Percentiles rank a stretch among this genome's conserved stretches.
Conservation (phyloP, 1,284 basidiomycete species). For the Mycosarcoma mackinlayi region DNA sequence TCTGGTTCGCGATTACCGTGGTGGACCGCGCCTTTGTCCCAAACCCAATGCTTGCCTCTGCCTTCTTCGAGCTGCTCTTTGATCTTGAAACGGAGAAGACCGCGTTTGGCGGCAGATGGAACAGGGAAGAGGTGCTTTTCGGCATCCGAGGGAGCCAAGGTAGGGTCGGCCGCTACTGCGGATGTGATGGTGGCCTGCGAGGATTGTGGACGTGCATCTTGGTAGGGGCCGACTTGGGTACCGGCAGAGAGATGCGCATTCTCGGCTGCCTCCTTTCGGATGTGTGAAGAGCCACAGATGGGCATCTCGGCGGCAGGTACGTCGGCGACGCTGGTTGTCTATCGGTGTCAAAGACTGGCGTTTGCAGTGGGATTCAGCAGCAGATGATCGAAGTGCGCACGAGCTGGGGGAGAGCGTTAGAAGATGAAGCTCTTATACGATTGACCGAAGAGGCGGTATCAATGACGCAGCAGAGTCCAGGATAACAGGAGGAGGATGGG, state of each 20-base stretch:
- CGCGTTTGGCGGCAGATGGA: slow-evolving; percentile 54
- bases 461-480: no score
- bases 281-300: slow-evolving; percentile 39
- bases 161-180: slow-evolving; percentile 59
- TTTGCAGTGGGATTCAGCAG: neutral
- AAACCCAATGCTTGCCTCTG: slow-evolving; percentile 62
- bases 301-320: slow-evolving; percentile 19
- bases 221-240: slow-evolving; percentile 33
- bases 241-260: slow-evolving; percentile 47
- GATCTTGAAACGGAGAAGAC: slow-evolving; percentile 59
- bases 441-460: no score
- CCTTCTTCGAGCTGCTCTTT: slow-evolving; percentile 61
- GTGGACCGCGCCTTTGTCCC: slow-evolving; percentile 63
- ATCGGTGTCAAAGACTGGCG: neutral
- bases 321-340: no score
- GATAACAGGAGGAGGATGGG: no score
- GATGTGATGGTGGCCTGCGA: slow-evolving; percentile 61
- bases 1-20: slow-evolving; percentile 56
- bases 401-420: no score
- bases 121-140: slow-evolving; percentile 55
- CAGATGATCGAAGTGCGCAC: no score
- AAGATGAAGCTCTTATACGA: no score
- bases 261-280: slow-evolving; percentile 27
- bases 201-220: slow-evolving; percentile 41
- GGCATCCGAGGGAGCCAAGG: slow-evolving; percentile 49